Base-by-base conservation (phyloP, 108 stramenopile genomes). In the Chaetoceros tenuissimus region DNA sequence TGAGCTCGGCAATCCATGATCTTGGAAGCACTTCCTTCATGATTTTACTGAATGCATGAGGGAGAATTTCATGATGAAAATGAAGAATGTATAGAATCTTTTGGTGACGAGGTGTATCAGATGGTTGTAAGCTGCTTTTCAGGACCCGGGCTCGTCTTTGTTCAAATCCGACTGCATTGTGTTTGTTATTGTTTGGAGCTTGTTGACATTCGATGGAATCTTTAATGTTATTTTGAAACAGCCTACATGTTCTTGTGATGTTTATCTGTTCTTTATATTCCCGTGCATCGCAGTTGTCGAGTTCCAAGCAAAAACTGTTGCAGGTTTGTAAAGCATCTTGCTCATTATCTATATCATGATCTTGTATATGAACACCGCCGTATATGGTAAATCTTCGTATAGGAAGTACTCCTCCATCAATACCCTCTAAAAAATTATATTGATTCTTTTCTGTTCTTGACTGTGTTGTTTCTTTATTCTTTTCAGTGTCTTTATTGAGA, bases 321-420 rank as follows among this genome's bases (percentile, higher is more conserved):
- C 34, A 40, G n/a, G n/a, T n/a, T 40, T 40, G 34, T 10, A 10
- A 40, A 10, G 34, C 34, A 40, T 40, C 34, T 10, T 13, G 5
- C 13, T 5, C 34, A 10, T 40, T 13, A 5, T 40, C 13, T 13
- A 5, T 40, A 40, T 13, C 34, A 40, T 10, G 5, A 10, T 40
- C 34, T 5, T 13, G 34, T n/a, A n/a, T n/a, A n/a, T n/a, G n/a
- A n/a, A n/a, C n/a, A 40, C 34, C 34, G 5, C 34, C 34, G 8
- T 5, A 10, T 10, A 40, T 5, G 5, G 13, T 13, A 40, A 40
- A 40, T 40, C 34, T 5, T 40, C 34, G 34, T 10, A 40, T 40
- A 40, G 34, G 34, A 40, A 40, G 34, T 40, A 40, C 34, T 40
- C 34, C 34, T 40, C 34, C 34, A n/a, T n/a, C n/a, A n/a, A n/a